A percentile compares a stretch with the other conserved stretches of the same genome.
These are phyloP conservation scores for Arthrobotrys megalospora DNA, from an alignment of 2,329 filamentous ascomycete species.

Conservation along the genomic window DNA sequence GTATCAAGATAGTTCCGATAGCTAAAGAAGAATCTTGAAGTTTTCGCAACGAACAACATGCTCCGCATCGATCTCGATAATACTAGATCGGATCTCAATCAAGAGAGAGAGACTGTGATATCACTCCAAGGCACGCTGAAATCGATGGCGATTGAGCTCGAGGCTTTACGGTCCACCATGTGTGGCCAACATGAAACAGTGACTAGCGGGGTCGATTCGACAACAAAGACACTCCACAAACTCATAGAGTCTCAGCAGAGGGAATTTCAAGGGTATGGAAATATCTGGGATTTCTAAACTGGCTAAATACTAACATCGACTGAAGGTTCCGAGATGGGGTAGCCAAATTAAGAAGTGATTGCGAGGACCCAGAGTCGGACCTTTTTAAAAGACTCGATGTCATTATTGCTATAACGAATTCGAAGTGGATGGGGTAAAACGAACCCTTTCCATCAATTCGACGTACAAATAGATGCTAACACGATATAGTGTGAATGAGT, in stretches of 20 bases:
- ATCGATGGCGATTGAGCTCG: constrained; percentile 32
- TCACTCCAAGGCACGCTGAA: constrained; percentile 18
- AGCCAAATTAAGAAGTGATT: constrained; percentile 4
- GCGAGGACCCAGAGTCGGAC: constrained; percentile 32
- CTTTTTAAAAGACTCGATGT: constrained; percentile 32
- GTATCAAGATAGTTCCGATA: background rate
- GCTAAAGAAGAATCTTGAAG: constrained; percentile 8
- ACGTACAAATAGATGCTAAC: constrained; percentile 6
- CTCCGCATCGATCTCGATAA: constrained; percentile 25
- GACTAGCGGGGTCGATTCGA: background rate
- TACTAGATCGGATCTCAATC: constrained; percentile 11
- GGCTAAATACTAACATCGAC: background rate
- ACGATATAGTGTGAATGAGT: constrained; percentile 22
- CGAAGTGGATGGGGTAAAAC: constrained; percentile 41
- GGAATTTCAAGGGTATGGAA: constrained; percentile 30
- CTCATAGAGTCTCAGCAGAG: constrained; percentile 32
- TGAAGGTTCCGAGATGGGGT: constrained; percentile 27
- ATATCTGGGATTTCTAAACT: background rate
- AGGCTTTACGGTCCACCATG: constrained; percentile 3
- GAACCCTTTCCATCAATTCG: background rate
- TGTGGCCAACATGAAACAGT: constrained; percentile 13
- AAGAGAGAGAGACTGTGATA: constrained; percentile 6
- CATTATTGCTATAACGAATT: background rate
- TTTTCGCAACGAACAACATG: constrained; percentile 5
- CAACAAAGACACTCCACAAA: background rate